Base-by-base conservation (phyloP, 257 asterid species). In the Salvia miltiorrhiza region DNA sequence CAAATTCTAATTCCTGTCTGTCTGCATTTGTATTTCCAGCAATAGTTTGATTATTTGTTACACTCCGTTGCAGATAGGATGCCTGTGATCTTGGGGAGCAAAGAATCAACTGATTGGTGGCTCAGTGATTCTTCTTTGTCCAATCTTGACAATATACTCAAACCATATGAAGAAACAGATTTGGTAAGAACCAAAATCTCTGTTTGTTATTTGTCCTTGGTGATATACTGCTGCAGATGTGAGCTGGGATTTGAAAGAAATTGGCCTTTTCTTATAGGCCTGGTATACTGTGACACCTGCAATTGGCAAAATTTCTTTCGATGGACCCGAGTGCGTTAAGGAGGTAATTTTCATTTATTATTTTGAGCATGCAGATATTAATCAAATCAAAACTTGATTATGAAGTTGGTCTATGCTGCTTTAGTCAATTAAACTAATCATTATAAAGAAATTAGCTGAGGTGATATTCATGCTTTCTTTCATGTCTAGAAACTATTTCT, bases 251-350 rank as follows among this genome's bases (percentile, higher is more conserved):
- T 33, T 74, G 59, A 39, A 48, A 56, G 62, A 64, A 28, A 30
- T 65, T 21, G 56, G 32, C 35, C 59, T 71, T 26, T 24, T 43
- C 5, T 66, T 50, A 62, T 80, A 88, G 99, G 90, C 74, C 19
- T 94, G 97, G 99, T 84, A 89, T 76, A 95, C 99, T 13, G 96
- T 94, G 76, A 87, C 97, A 63, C 79, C 90, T 69, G 96, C 95
- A 14, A 83, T 94, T 81, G 99, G 99, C 45, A 89, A 94, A 80
- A 77, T 89, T 78, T 86, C 97, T 55, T 86, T 83, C 20, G 90
- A 87, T 50, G 95, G 96, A 60, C 93, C 91, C 20, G 97, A 93
- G 70, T 93, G 99, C 87, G 81, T 87, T 55, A 78, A 80, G 65
- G 87, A 93, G 97, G 99, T 93, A 88, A 57, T 12, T 23, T 71